phyloP scores from a whole-genome alignment of 305 asterid genomes.

The Solanum chacoense region DNA sequence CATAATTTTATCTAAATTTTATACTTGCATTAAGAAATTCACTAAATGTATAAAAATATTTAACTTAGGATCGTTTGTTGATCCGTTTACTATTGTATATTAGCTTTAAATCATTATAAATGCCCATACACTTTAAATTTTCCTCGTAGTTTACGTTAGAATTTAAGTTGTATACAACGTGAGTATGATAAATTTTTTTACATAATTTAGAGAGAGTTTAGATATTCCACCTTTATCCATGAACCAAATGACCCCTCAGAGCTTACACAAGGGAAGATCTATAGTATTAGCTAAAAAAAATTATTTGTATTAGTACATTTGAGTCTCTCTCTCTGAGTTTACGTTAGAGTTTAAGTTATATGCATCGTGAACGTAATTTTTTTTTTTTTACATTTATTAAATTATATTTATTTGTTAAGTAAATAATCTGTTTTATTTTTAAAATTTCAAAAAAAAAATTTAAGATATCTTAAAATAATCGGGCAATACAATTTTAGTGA shows the following conservation, averaged over 20 bases:
- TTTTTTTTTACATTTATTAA: neutral
- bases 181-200: fast-evolving
- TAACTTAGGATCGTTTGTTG: neutral
- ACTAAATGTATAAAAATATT: neutral
- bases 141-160: neutral
- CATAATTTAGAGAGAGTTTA: neutral
- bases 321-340: neutral
- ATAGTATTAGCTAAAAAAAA: too few species aligned
- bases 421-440: neutral
- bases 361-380: neutral
- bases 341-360: neutral
- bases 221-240: neutral
- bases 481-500: neutral
- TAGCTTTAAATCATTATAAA: neutral
- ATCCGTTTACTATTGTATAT: neutral
- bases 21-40: neutral
- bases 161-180: neutral
- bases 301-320: too few species aligned
- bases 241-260: neutral
- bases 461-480: neutral
- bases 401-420: neutral
- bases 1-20: neutral
- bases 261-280: neutral
- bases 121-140: neutral
- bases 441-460: neutral